These are phyloP conservation scores for Capsicum chinense DNA, from an alignment of 257 asterid species.

Conservation along the genomic window DNA sequence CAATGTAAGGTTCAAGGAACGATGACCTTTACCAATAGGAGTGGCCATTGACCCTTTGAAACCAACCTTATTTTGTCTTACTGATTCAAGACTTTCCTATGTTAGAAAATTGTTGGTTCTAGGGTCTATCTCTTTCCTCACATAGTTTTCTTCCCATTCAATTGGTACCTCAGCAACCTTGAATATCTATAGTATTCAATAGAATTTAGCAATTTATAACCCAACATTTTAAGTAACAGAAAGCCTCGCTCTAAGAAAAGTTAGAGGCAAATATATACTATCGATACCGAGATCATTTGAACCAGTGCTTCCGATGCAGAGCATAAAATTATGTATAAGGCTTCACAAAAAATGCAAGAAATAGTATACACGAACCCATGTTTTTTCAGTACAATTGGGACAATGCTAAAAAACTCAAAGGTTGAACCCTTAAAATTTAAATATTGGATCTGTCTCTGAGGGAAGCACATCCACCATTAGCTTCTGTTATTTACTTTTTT, in stretches of 20 bases:
- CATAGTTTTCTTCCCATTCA: conserved; percentile 96
- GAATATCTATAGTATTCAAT: conserved; percentile 55
- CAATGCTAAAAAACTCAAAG: not conserved
- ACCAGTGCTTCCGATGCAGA: not conserved
- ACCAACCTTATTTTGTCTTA: conserved; percentile 79
- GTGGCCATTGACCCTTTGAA: conserved; percentile 98
- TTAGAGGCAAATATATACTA: not conserved
- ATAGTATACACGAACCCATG: not conserved
- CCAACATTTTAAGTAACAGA: conserved; percentile 1
- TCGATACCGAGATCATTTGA: not conserved
- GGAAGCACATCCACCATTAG: not conserved
- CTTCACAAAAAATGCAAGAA: not conserved
- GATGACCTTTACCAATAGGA: conserved; percentile 96
- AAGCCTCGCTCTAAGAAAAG: not conserved
- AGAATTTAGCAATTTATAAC: conserved; percentile 23
- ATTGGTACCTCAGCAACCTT: conserved; percentile 84
- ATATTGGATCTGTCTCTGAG: not conserved
- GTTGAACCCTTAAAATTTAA: not conserved
- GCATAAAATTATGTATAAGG: not conserved
- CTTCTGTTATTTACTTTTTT: not conserved
- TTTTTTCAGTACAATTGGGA: not conserved
- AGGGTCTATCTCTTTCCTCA: conserved; percentile 85
- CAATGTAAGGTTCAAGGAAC: conserved; percentile 92
- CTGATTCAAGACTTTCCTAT: conserved; percentile 97
- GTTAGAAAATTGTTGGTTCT: conserved; percentile 94